phyloP scores from a whole-genome alignment of 768 basidiomycete species.

The Daedaleopsis sinensis region DNA sequence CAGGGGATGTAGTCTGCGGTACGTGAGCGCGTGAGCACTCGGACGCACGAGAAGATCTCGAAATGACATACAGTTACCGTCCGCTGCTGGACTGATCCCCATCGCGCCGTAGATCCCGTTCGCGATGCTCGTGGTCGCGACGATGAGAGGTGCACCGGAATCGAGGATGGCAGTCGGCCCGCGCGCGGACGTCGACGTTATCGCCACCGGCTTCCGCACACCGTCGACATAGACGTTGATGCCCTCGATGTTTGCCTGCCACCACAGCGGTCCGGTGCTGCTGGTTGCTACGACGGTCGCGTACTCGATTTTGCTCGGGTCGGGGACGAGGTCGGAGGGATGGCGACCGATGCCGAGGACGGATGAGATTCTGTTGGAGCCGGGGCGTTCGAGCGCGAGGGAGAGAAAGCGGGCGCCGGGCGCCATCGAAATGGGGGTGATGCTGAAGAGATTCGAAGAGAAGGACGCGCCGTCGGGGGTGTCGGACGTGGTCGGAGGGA shows the following conservation, averaged over 20 bases:
- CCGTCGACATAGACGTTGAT: constrained; percentile 66
- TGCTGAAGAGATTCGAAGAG: constrained; percentile 71
- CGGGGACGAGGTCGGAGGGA: constrained; percentile 61
- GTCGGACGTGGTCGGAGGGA: constrained; percentile 53
- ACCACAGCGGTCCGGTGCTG: constrained; percentile 49
- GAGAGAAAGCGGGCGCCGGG: constrained; percentile 69
- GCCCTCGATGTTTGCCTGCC: constrained; percentile 60
- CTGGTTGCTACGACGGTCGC: constrained; percentile 44
- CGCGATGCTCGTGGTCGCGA: constrained; percentile 63
- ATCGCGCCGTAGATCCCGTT: constrained; percentile 81
- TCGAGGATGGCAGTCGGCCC: constrained; percentile 73
- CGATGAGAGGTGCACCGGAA: constrained; percentile 67
- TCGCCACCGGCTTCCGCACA: constrained; percentile 37
- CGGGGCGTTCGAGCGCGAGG: constrained; percentile 69
- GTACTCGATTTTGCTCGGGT: constrained; percentile 57
- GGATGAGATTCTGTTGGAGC: constrained; percentile 56
- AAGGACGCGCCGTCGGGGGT: constrained; percentile 66
- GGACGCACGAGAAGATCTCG: no score
- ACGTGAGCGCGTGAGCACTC: constrained; percentile 21
- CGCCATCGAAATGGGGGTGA: constrained; percentile 53
- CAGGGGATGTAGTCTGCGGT: constrained; percentile 74
- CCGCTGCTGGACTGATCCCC: constrained; percentile 56
- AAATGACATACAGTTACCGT: constrained; percentile 52
- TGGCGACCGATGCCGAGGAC: constrained; percentile 73
- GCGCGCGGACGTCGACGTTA: constrained; percentile 43